Base-by-base conservation (phyloP, 169 alveolate species). In the Eimeria praecox region DNA sequence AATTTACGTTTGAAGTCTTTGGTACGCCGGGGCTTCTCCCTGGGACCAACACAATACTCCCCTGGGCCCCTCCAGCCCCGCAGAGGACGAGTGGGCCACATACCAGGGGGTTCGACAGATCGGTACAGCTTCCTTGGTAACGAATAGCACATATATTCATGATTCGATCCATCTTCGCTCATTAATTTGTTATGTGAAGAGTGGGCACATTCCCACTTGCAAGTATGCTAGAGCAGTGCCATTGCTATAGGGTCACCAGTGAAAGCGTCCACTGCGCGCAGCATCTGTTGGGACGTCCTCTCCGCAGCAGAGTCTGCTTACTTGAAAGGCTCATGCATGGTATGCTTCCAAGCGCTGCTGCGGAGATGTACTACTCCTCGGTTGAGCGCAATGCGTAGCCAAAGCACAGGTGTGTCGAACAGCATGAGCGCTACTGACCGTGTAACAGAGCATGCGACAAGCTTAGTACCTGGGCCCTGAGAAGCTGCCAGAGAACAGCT, bases 1-100 rank as follows among this genome's bases (percentile, higher is more conserved):
- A 42, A 77, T 77, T 10, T 42, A n/a, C 20, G 54, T 24, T 77
- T 77, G 62, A 77, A n/a, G 42, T 77, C 16, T 42, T 40, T 22
- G 64, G n/a, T 18, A 20, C 64, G 27, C 42, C 20, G 54, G 56
- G 87, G 59, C 40, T 77, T n/a, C 59, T 46, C 40, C 54, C 38
- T 44, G 87, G 6, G 87, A 77, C 40, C 64, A 40, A 44, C 20
- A 44, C 85, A 75, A 75, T 42, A 40, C 85, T 75, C 54, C 85
- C 87, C 62, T 40, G 87, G 87, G 87, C 87, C 87, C 40, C 87
- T 77, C 64, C 87, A 77, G 87, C 87, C 87, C 87, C 87, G 87
- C 59, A 77, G 87, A 77, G 87, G 87, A 77, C 20, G 87, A 46
- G 87, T 42, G 87, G 87, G 87, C 87, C 64, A 77, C 87, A 77